phyloP scores from a whole-genome alignment of 1,284 basidiomycete genomes.

The Cutaneotrichosporon curvatum region DNA sequence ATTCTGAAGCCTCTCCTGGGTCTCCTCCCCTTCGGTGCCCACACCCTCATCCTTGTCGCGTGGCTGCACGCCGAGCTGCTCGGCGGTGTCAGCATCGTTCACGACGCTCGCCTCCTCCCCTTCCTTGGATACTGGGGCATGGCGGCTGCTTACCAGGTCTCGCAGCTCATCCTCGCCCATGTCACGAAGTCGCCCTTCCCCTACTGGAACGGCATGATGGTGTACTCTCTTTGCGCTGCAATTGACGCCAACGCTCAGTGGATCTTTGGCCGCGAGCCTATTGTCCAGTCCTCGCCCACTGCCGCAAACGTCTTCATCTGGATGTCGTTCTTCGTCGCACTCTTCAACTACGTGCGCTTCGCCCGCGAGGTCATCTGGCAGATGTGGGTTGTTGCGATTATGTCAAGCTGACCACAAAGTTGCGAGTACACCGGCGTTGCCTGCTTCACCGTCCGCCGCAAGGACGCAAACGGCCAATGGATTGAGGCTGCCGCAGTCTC shows the following conservation, averaged over 20 bases:
- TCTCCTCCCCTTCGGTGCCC: constrained; percentile 70
- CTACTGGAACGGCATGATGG: constrained; percentile 76
- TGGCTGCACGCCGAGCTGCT: constrained; percentile 66
- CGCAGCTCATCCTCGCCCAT: constrained; percentile 87
- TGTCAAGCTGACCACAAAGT: constrained; percentile 19
- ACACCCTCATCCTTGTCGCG: constrained; percentile 61
- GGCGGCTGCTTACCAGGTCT: constrained; percentile 62
- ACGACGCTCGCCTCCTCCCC: constrained; percentile 64
- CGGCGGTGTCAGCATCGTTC: constrained; percentile 48
- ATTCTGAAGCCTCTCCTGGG: constrained; percentile 59
- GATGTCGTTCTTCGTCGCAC: constrained; percentile 54
- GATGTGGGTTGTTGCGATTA: constrained; percentile 49
- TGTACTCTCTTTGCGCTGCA: constrained; percentile 70
- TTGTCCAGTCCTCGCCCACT: constrained; percentile 46
- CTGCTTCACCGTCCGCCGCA: constrained; percentile 80
- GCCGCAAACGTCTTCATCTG: constrained; percentile 59
- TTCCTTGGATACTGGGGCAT: constrained; percentile 86
- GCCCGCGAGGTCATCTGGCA: constrained; percentile 72
- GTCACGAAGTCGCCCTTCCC: constrained; percentile 81
- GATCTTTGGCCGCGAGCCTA: constrained; percentile 50
- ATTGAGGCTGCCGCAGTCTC: constrained; percentile 41
- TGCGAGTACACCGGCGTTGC: constrained; percentile 81
- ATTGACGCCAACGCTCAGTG: constrained; percentile 71
- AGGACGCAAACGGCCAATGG: constrained; percentile 67
- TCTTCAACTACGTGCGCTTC: constrained; percentile 70